Evolutionary conservation across 257 asterid species (phyloP), one percentile per base, ranked within the genome.

Genomic region (Schizonepeta tenuifolia): DNA sequence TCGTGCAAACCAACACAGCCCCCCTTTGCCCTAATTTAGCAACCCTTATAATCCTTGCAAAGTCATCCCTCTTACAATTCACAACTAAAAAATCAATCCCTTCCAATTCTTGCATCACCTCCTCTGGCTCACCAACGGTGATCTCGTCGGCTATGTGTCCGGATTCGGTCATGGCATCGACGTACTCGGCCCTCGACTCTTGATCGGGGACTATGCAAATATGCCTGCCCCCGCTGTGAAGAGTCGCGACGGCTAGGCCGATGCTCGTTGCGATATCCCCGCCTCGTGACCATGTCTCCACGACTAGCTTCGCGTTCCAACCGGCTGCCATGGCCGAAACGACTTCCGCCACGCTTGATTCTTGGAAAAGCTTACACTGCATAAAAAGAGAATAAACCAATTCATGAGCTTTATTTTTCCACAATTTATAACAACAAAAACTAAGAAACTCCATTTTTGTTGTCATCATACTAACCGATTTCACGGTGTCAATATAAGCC

Each of bases 261-360:
- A 90, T 49, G 63, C 92, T 86, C 2, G 89, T 84, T 0, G 82
- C 80, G n/a, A 84, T 72, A 12, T 63, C 75, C 4, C 90, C 91
- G 12, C 91, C 92, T 22, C 9, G 21, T 0, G 86, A 80, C 96
- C 96, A 90, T 26, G 92, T 82, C 70, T 90, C 96, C 7, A 88
- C 92, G 0, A 90, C 83, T 59, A 90, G 43, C 13, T 79, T 59
- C 0, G 96, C 84, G 36, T 86, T 77, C 90, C 92, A 87, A 11
- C 96, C 94, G 0, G 90, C 92, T 0, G 92, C 96, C 95, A 86
- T 87, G 70, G 92, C 87, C 0, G 96, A 87, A 43, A 90, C 67
- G 7, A 87, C 28, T 58, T 90, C 96, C 0, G 94, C 94, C 6
- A 86, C 88, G 9, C 92, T 76, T 1, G 89, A 84, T 83, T 86